Conservation (phyloP, 352 stramenopile species). For the Globisporangium iwayamae region DNA sequence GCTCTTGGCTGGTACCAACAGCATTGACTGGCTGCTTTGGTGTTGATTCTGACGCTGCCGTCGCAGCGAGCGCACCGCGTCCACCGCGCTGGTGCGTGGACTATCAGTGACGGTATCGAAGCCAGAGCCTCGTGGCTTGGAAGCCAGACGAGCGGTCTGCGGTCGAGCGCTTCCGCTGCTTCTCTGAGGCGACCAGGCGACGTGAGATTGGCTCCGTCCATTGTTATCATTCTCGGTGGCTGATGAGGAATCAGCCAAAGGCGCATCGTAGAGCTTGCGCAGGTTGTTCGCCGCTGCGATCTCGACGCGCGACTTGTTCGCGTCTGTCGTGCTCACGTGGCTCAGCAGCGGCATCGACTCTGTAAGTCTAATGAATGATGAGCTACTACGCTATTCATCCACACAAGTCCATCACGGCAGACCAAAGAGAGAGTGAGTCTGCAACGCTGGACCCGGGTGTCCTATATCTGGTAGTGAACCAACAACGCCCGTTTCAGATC, state of each 20-base stretch:
- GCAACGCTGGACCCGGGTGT: not conserved
- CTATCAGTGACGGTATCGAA: not conserved
- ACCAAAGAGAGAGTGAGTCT: not conserved
- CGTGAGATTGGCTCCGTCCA: not conserved
- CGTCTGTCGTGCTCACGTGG: constrained; percentile 2
- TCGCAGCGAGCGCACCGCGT: constrained; percentile 22
- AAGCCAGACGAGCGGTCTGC: constrained; percentile 15
- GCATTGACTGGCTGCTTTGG: not conserved
- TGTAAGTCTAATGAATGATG: too few species aligned
- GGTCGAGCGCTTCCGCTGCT: not conserved
- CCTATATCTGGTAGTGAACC: not conserved
- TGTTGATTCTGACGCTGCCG: constrained; percentile 7
- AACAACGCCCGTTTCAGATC: not conserved
- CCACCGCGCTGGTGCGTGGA: not conserved
- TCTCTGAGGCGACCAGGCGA: not conserved
- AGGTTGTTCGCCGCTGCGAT: constrained; percentile 29
- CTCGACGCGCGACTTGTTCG: constrained; percentile 22
- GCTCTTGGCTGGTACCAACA: constrained; percentile 2
- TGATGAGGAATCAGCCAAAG: constrained; percentile 4
- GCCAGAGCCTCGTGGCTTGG: not conserved
- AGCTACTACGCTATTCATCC: too few species aligned
- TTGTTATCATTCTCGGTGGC: not conserved
- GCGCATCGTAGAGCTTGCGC: constrained; percentile 24
- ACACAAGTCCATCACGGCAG: not conserved
- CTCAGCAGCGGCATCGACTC: not conserved